Conservation (phyloP, 345 rosid genomes). For the Linum tenue region DNA sequence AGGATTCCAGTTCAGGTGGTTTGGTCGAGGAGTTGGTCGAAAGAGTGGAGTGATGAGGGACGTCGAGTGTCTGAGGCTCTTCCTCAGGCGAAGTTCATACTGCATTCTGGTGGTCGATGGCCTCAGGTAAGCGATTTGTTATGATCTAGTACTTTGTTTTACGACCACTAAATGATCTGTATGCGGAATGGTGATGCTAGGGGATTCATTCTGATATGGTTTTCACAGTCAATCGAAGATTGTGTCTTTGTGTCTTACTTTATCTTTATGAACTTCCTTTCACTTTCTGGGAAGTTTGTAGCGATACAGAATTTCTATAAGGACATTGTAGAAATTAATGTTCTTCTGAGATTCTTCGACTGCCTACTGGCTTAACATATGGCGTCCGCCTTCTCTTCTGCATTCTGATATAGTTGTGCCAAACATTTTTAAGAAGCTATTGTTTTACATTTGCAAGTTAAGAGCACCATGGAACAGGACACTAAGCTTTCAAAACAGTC, state of each 20-base stretch:
- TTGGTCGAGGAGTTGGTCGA: conserved; percentile 67
- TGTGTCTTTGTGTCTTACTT: too few species aligned
- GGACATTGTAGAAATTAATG: too few species aligned
- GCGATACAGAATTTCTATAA: too few species aligned
- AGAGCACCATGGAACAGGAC: too few species aligned
- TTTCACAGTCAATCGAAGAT: too few species aligned
- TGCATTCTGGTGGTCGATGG: conserved; percentile 80
- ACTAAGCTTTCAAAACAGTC: too few species aligned
- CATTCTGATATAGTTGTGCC: background rate
- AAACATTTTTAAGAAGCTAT: background rate
- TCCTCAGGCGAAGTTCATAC: conserved; percentile 54
- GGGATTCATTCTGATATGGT: background rate
- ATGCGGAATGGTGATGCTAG: background rate
- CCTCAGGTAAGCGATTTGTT: conserved; percentile 57
- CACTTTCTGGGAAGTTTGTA: too few species aligned
- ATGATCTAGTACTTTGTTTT: background rate
- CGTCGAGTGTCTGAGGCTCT: conserved; percentile 46
- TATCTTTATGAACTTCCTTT: too few species aligned
- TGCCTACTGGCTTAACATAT: too few species aligned
- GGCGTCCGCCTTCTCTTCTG: background rate
- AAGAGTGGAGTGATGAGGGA: conserved; percentile 66
- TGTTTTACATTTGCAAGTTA: too few species aligned
- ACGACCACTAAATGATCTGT: background rate
- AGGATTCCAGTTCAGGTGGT: conserved; percentile 58
- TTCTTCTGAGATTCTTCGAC: too few species aligned